These are phyloP conservation scores for Phialophora tarda DNA, from an alignment of 2,329 filamentous ascomycete genomes.

Conservation along the genomic window DNA sequence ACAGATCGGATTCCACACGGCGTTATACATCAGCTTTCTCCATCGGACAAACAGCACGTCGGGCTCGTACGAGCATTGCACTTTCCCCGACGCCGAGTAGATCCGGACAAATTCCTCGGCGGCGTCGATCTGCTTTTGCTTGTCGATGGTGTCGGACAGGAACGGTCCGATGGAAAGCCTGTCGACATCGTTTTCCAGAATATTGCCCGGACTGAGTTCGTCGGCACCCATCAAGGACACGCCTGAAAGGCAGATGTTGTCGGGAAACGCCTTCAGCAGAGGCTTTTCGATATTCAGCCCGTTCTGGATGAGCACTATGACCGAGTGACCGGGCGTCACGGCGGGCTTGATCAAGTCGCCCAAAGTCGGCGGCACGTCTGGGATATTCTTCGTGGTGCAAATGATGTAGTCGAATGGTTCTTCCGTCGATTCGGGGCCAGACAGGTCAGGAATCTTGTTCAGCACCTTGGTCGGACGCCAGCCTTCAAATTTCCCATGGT, in stretches of 20 bases:
- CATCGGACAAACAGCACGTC: slow-evolving; percentile 44
- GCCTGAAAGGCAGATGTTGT: slow-evolving; percentile 60
- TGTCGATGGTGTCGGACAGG: slow-evolving; percentile 29
- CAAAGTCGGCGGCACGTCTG: slow-evolving; percentile 58
- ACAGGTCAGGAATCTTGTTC: slow-evolving; percentile 56
- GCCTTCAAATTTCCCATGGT: slow-evolving; percentile 53
- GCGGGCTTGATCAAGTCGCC: slow-evolving; percentile 59
- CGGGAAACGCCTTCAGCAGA: slow-evolving; percentile 57
- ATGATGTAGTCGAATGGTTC: slow-evolving; percentile 62
- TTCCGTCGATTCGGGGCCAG: slow-evolving; percentile 14
- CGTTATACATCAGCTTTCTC: slow-evolving; percentile 56
- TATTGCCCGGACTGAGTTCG: slow-evolving; percentile 54
- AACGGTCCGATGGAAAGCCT: slow-evolving; percentile 55
- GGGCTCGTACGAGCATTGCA: slow-evolving; percentile 49
- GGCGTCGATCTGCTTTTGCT: slow-evolving; percentile 34
- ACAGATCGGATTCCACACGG: slow-evolving; percentile 60
- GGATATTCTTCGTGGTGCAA: slow-evolving; percentile 64
- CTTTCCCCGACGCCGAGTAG: slow-evolving; percentile 56
- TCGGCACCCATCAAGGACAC: slow-evolving; percentile 60
- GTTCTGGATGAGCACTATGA: slow-evolving; percentile 66
- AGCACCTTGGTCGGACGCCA: slow-evolving; percentile 60
- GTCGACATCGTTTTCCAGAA: slow-evolving; percentile 62
- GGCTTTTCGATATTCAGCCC: slow-evolving; percentile 68
- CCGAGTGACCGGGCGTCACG: slow-evolving; percentile 57
- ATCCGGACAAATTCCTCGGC: slow-evolving; percentile 54